Evolutionary conservation across 129 eudicot genomes (phyloP).

Genomic region (Dittrichia graveolens): DNA sequence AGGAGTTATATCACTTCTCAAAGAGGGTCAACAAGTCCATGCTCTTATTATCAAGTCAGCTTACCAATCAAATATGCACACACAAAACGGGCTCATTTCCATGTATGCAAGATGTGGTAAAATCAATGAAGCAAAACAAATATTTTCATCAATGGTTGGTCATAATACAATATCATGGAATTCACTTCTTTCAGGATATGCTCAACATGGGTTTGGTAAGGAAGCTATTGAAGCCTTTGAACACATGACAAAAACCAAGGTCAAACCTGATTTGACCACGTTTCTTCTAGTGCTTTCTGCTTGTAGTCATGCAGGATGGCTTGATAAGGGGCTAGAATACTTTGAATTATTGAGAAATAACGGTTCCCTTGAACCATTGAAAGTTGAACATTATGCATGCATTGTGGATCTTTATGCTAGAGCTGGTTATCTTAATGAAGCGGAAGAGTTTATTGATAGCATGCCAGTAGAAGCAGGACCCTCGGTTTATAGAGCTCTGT

Average conservation of each 20-base stretch:
- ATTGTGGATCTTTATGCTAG: slow-evolving; percentile 66
- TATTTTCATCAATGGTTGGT: slow-evolving; percentile 46
- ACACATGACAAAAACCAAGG: slow-evolving; percentile 42
- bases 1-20: slow-evolving; percentile 42
- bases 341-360: slow-evolving; percentile 53
- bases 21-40: slow-evolving; percentile 56
- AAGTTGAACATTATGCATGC: slow-evolving; percentile 64
- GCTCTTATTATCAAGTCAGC: slow-evolving; percentile 46
- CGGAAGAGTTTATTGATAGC: slow-evolving; percentile 51
- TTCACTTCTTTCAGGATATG: slow-evolving; percentile 59
- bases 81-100: slow-evolving; percentile 67
- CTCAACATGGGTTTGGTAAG: slow-evolving; percentile 56
- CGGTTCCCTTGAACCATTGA: slow-evolving; percentile 39
- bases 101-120: slow-evolving; percentile 66
- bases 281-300: slow-evolving; percentile 59
- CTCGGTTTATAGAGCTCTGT: slow-evolving; percentile 53
- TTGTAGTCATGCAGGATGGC: slow-evolving; percentile 71
- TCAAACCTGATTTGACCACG: slow-evolving; percentile 56
- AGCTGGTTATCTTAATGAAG: slow-evolving; percentile 62
- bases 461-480: slow-evolving; percentile 58
- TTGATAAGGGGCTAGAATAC: slow-evolving; percentile 58
- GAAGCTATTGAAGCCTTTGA: slow-evolving; percentile 57
- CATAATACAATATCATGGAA: slow-evolving; percentile 64
- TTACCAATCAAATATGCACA: slow-evolving; percentile 36
- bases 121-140: slow-evolving; percentile 41